Percentiles rank a stretch among this genome's conserved stretches.
These are phyloP conservation scores for Gaertneriomyces sp. DNA, from an alignment of 192 early-diverging fungal genomes.

Conservation along the genomic window DNA sequence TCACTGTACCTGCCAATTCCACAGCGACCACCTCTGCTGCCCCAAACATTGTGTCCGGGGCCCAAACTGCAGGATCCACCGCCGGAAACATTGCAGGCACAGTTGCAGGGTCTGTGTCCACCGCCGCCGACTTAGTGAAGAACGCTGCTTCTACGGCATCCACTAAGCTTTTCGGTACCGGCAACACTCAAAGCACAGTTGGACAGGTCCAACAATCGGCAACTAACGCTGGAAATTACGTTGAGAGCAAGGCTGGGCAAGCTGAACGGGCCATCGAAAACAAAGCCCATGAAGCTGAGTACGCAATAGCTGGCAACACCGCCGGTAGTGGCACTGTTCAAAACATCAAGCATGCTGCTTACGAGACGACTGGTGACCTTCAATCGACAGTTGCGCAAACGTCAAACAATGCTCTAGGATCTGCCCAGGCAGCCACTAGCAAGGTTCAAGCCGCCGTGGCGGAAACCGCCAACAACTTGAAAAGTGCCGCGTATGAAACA, in stretches of 20 bases:
- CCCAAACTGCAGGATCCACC: constrained; percentile 6
- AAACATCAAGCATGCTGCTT: not conserved
- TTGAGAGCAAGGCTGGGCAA: not conserved
- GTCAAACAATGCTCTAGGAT: not conserved
- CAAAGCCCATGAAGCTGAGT: not conserved
- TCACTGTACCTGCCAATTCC: not conserved
- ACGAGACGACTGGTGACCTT: not conserved
- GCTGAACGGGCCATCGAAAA: not conserved
- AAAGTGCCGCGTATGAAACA: not conserved
- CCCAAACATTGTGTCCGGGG: not conserved
- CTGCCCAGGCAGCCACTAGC: not conserved
- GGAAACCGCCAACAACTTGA: not conserved
- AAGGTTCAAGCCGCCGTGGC: not conserved
- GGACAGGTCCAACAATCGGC: constrained; percentile 10
- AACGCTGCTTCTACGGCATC: constrained; percentile 8
- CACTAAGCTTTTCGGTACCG: constrained; percentile 4
- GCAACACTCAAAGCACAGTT: constrained; percentile 6
- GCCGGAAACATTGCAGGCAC: constrained; percentile 12
- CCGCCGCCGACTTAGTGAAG: constrained; percentile 20
- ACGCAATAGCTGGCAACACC: too few relatives aligned
- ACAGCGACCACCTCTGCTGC: not conserved
- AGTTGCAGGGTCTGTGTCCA: constrained; percentile 14
- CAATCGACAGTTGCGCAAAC: too few relatives aligned
- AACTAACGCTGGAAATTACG: not conserved
- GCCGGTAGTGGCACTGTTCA: not conserved